Conservation (phyloP, 805 yeast species). For the Lipomyces mesembrius region DNA sequence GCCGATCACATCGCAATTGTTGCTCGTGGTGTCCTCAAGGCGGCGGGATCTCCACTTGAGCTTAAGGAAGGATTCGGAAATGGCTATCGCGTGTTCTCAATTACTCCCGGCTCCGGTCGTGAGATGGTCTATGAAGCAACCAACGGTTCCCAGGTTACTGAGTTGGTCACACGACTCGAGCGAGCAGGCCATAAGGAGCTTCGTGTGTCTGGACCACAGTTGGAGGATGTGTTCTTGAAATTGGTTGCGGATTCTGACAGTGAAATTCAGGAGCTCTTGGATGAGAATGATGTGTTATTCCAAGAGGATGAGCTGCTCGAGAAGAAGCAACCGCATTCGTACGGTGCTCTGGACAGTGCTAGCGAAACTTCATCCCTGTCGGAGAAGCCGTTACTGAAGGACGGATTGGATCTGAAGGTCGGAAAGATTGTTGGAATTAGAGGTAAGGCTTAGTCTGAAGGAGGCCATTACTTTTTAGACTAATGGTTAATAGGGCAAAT, state of each 20-base stretch:
- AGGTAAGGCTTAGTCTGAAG: constrained; percentile 12
- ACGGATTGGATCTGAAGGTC: constrained; percentile 32
- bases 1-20: constrained; percentile 46
- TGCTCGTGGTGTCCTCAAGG: constrained; percentile 44
- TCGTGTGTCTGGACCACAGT: constrained; percentile 46
- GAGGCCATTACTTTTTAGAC: neutral
- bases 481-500: constrained; percentile 36
- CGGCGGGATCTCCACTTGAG: constrained; percentile 45
- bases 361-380: constrained; percentile 15
- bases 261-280: constrained; percentile 31
- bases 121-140: constrained; percentile 40
- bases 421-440: constrained; percentile 33
- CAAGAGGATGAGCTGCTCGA: constrained; percentile 32
- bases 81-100: constrained; percentile 43
- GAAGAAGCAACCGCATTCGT: constrained; percentile 18
- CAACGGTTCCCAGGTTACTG: constrained; percentile 40
- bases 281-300: constrained; percentile 30
- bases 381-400: constrained; percentile 23
- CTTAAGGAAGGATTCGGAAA: constrained; percentile 46
- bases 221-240: constrained; percentile 46
- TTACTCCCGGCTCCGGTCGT: constrained; percentile 41
- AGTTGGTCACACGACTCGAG: constrained; percentile 39
- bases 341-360: constrained; percentile 25
- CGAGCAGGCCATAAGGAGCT: constrained; percentile 36
- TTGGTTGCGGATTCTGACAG: constrained; percentile 42